These are phyloP conservation scores for Biscogniauxia marginata DNA, from an alignment of 2,329 filamentous ascomycete species.

Conservation along the genomic window DNA sequence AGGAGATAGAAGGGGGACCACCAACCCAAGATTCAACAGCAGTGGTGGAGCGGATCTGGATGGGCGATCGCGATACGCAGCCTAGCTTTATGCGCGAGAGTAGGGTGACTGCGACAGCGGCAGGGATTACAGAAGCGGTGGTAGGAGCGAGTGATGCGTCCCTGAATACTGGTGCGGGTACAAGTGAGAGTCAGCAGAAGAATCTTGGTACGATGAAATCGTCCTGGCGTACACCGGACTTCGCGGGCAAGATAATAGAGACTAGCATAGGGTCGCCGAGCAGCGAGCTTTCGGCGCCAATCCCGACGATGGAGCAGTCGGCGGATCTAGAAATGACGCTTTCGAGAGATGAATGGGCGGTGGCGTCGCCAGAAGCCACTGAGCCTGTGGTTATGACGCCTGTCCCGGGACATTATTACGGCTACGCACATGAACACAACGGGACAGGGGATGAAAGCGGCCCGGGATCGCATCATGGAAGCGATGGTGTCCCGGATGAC, in stretches of 20 bases:
- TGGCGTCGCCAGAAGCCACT: background rate
- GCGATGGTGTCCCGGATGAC: background rate
- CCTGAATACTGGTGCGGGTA: background rate
- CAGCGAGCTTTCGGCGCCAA: background rate
- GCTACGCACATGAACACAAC: background rate
- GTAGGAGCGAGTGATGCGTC: background rate
- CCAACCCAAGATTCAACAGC: too few relatives aligned
- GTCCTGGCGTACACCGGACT: background rate
- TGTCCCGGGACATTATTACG: background rate
- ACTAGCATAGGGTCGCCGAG: background rate
- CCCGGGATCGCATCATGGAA: background rate
- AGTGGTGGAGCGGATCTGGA: background rate
- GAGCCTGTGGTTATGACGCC: background rate
- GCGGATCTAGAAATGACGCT: background rate
- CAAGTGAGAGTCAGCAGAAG: background rate
- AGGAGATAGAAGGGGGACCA: too few relatives aligned
- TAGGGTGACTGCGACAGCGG: background rate
- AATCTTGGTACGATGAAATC: background rate
- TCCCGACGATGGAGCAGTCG: background rate
- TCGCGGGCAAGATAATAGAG: background rate
- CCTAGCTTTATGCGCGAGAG: background rate
- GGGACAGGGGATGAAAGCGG: background rate
- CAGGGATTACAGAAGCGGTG: background rate
- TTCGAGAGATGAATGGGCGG: background rate
- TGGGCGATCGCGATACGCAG: background rate